Conservation (phyloP, 345 rosid genomes). For the Populus deltoides region DNA sequence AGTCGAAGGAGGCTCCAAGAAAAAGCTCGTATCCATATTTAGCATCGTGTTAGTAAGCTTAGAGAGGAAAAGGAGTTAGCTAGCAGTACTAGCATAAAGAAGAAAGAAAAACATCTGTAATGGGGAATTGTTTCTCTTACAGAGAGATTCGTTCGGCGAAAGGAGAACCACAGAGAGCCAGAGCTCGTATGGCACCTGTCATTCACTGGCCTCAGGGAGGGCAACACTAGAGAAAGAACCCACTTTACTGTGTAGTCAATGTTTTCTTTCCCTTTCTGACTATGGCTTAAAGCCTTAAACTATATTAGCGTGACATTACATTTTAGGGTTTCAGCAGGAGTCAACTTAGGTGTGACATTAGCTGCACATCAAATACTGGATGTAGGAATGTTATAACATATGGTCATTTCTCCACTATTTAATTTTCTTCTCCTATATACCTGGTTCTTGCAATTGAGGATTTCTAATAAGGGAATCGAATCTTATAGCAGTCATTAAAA, state of each 20-base stretch:
- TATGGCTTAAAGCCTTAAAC: background rate
- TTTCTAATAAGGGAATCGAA: too few species aligned
- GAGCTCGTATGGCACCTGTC: conserved; percentile 17
- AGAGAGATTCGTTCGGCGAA: conserved; percentile 20
- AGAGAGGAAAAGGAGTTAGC: conserved; percentile 5
- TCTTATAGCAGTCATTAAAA: too few species aligned
- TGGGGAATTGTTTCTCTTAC: conserved; percentile 10
- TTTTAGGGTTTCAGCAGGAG: conserved; percentile 1
- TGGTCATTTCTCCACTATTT: too few species aligned
- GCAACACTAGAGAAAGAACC: background rate
- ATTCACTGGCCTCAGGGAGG: background rate
- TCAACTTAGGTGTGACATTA: background rate
- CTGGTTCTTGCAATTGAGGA: too few species aligned
- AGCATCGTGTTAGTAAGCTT: conserved; percentile 16
- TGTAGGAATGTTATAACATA: too few species aligned
- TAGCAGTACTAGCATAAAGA: background rate
- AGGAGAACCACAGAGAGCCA: conserved; percentile 9
- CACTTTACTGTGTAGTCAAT: background rate
- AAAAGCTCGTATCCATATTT: conserved; percentile 27
- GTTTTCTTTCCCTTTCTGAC: background rate
- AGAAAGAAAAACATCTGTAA: background rate
- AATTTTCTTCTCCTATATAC: background rate
- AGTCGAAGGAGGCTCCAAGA: conserved; percentile 7
- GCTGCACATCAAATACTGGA: too few species aligned
- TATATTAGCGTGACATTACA: background rate